Evolutionary conservation across 257 asterid species (phyloP).

Genomic region (Forsythia viridissima): DNA sequence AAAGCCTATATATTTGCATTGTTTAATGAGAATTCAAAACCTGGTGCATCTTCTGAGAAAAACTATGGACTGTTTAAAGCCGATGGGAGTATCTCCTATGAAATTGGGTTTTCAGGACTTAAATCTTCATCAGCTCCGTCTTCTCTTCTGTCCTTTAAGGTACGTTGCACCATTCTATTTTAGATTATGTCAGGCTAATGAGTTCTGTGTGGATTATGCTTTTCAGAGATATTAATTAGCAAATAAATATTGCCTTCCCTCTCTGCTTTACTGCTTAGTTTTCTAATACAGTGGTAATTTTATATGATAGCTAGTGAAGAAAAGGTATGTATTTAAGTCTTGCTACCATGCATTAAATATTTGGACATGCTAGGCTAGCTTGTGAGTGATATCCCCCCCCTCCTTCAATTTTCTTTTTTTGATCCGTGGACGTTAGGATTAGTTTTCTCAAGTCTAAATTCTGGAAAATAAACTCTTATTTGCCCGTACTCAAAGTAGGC

Average conservation of each 20-base stretch:
- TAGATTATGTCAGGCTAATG: slow-evolving; percentile 5
- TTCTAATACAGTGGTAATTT: neutral
- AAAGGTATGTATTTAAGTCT: slow-evolving; percentile 7
- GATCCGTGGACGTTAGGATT: neutral
- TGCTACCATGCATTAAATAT: neutral
- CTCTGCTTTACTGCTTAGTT: neutral
- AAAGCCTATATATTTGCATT: slow-evolving; percentile 88
- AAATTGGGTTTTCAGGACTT: slow-evolving; percentile 78
- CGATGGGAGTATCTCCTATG: slow-evolving; percentile 77
- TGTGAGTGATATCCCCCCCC: neutral
- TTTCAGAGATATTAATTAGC: neutral
- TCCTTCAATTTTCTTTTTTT: neutral
- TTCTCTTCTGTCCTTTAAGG: slow-evolving; percentile 55
- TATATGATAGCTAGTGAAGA: slow-evolving; percentile 1
- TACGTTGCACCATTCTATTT: slow-evolving; percentile 27
- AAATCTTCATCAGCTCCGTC: slow-evolving; percentile 69
- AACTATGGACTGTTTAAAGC: slow-evolving; percentile 81
- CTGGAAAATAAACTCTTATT: neutral
- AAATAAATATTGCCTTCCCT: slow-evolving; percentile 2
- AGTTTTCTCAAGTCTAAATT: neutral
- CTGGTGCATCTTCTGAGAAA: slow-evolving; percentile 74
- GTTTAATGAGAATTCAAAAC: slow-evolving; percentile 77
- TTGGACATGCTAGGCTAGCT: slow-evolving; percentile 12
- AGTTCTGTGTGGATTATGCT: slow-evolving; percentile 8
- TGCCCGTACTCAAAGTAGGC: neutral